phyloP scores from a whole-genome alignment of 2,329 filamentous ascomycete genomes.

The Penicillium nordicum region DNA sequence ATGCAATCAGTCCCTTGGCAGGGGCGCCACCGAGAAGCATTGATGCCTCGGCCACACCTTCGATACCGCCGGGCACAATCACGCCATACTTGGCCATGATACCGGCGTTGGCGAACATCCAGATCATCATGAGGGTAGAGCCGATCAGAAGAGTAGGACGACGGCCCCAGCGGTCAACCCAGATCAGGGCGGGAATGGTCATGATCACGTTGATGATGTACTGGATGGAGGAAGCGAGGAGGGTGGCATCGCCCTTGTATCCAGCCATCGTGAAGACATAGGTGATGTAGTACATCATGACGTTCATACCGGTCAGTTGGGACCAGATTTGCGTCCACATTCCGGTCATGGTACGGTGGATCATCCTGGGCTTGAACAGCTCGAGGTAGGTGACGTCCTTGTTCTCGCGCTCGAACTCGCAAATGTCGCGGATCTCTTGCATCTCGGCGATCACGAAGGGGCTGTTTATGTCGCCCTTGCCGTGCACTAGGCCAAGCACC shows the following conservation, averaged over 20 bases:
- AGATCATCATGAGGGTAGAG: conserved; percentile 58
- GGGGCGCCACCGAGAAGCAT: conserved; percentile 42
- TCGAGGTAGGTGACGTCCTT: conserved; percentile 68
- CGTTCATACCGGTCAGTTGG: conserved; percentile 74
- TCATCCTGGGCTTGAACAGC: conserved; percentile 69
- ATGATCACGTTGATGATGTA: conserved; percentile 78
- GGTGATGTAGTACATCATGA: conserved; percentile 69
- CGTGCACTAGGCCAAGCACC: conserved; percentile 58
- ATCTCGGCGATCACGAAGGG: conserved; percentile 66
- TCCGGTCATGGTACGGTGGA: conserved; percentile 69
- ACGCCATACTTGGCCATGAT: conserved; percentile 39
- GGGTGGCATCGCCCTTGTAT: conserved; percentile 55
- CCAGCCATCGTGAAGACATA: conserved; percentile 73
- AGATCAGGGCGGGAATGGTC: conserved; percentile 73
- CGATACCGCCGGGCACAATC: conserved; percentile 41
- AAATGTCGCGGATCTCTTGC: conserved; percentile 68
- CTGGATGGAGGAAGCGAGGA: conserved; percentile 66
- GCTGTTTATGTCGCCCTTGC: conserved; percentile 60
- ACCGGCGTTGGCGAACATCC: conserved; percentile 44
- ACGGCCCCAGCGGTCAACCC: conserved; percentile 72
- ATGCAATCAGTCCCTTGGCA: conserved; percentile 64
- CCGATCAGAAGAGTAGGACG: conserved; percentile 65
- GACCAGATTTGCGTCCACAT: conserved; percentile 73
- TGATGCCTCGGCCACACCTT: conserved; percentile 34
- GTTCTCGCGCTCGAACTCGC: conserved; percentile 69